A percentile compares a stretch with the other conserved stretches of the same genome.
Conservation (phyloP, 2,329 filamentous ascomycete genomes). For the Fusarium humuli region DNA sequence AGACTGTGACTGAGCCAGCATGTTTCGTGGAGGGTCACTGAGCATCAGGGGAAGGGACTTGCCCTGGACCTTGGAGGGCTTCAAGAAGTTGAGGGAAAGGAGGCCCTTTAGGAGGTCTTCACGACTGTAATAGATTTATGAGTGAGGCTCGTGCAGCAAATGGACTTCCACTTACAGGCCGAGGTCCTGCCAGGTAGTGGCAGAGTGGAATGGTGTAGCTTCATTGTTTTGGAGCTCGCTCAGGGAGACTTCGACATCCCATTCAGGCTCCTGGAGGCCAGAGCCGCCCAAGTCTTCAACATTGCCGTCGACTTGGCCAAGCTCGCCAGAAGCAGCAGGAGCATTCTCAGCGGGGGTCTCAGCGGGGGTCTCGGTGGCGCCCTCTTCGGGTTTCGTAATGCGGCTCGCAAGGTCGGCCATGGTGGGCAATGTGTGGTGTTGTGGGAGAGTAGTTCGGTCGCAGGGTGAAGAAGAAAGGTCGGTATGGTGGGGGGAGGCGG, state of each 20-base stretch:
- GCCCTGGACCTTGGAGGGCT: slow-evolving; percentile 98
- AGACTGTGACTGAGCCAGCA: slow-evolving; percentile 99
- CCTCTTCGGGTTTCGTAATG: slow-evolving; percentile 59
- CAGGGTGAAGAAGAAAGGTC: slow-evolving; percentile 25
- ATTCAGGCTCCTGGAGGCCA: slow-evolving; percentile 76
- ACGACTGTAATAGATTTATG: slow-evolving; percentile 45
- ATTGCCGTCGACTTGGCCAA: slow-evolving; percentile 54
- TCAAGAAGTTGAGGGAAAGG: slow-evolving; percentile 85
- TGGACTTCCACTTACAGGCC: slow-evolving; percentile 70
- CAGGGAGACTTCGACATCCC: slow-evolving; percentile 92
- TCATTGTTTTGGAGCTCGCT: slow-evolving; percentile 89
- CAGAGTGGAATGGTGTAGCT: slow-evolving; percentile 88
- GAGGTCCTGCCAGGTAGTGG: slow-evolving; percentile 85
- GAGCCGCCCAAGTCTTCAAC: slow-evolving; percentile 59
- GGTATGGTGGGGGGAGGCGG: slow-evolving; percentile 27
- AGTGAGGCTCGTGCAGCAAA: slow-evolving; percentile 3
- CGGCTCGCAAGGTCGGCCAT: slow-evolving; percentile 66
- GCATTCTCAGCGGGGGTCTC: slow-evolving; percentile 30
- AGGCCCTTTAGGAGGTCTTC: slow-evolving; percentile 79
- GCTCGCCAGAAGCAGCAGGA: slow-evolving; percentile 39
- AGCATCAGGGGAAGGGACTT: slow-evolving; percentile 91
- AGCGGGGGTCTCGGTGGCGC: slow-evolving; percentile 28
- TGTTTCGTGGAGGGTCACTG: slow-evolving; percentile 85
- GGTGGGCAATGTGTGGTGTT: slow-evolving; percentile 18
- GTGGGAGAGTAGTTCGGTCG: slow-evolving; percentile 5